phyloP scores from a whole-genome alignment of 768 basidiomycete species.

The Boletellus sp. region DNA sequence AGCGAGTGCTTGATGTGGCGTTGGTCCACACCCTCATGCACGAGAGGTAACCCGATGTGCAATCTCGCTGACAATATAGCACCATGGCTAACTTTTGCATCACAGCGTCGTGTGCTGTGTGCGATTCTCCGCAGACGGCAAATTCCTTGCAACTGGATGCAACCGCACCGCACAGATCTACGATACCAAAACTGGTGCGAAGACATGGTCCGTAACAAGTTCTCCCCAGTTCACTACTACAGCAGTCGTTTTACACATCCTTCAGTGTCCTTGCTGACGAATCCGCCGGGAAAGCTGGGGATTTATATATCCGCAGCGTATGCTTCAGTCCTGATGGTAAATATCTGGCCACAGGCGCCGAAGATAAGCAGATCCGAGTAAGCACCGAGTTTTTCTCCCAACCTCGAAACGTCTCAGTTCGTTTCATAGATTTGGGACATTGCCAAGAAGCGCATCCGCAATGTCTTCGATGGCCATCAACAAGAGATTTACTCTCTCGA shows the following conservation, averaged over 20 bases:
- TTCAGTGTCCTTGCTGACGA: constrained; percentile 76
- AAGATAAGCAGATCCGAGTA: constrained; percentile 90
- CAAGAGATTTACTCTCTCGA: constrained; percentile 94
- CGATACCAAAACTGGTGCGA: constrained; percentile 81
- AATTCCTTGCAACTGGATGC: constrained; percentile 91
- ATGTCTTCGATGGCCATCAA: constrained; percentile 82
- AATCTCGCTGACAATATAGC: background rate
- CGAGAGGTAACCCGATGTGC: constrained; percentile 59
- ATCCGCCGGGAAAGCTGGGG: constrained; percentile 63
- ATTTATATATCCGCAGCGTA: constrained; percentile 87
- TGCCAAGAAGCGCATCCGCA: constrained; percentile 69
- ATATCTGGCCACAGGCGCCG: constrained; percentile 75
- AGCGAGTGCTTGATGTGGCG: constrained; percentile 72
- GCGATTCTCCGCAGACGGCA: constrained; percentile 91
- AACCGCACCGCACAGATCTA: constrained; percentile 95
- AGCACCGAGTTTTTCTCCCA: constrained; percentile 20
- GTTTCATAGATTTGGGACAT: constrained; percentile 87
- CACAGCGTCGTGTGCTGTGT: constrained; percentile 83
- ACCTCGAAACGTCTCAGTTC: constrained; percentile 4
- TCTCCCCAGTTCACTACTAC: background rate
- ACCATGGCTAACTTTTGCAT: constrained; percentile 8
- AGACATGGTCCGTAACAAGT: constrained; percentile 64
- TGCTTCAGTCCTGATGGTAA: constrained; percentile 75
- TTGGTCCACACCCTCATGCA: constrained; percentile 87
- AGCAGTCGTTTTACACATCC: constrained; percentile 9